These are phyloP conservation scores for Ascoidea asiatica DNA, from an alignment of 805 yeast genomes.

Conservation along the genomic window DNA sequence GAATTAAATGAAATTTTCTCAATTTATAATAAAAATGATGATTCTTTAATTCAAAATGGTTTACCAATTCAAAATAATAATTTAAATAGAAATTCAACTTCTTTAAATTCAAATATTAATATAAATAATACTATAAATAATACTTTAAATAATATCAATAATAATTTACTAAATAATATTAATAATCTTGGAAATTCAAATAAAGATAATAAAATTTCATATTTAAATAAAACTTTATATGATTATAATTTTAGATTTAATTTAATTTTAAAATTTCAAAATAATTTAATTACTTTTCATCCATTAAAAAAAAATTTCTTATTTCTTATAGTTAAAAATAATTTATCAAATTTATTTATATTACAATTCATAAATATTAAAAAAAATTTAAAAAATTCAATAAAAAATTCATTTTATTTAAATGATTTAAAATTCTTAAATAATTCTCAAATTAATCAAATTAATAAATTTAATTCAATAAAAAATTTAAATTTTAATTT, in stretches of 20 bases:
- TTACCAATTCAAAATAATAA: slow-evolving; percentile 9
- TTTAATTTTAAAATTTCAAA: slow-evolving; percentile 15
- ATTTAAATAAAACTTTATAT: slow-evolving; percentile 10
- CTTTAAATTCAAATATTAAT: background rate
- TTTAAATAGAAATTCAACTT: background rate
- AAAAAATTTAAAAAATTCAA: background rate
- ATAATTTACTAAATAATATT: too few species aligned
- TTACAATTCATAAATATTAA: slow-evolving; percentile 5
- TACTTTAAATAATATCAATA: background rate
- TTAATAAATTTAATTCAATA: background rate
- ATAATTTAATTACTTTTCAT: slow-evolving; percentile 12
- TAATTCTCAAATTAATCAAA: background rate
- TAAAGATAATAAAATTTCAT: slow-evolving; percentile 8
- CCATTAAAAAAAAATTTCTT: slow-evolving; percentile 10
- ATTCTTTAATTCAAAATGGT: slow-evolving; percentile 15
- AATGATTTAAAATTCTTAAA: slow-evolving; percentile 9
- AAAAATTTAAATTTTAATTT: slow-evolving; percentile 3
- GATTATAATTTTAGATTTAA: slow-evolving; percentile 14
- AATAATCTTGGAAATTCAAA: too few species aligned
- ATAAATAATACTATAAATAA: too few species aligned
- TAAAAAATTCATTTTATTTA: slow-evolving; percentile 3
- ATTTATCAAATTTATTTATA: slow-evolving; percentile 1
- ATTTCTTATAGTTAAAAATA: slow-evolving; percentile 4
- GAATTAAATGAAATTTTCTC: slow-evolving; percentile 12
- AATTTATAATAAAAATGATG: slow-evolving; percentile 9